Evolutionary conservation across 2,329 filamentous ascomycete genomes (phyloP), one percentile per base, ranked within the genome.

Genomic region (Microsporum canis): DNA sequence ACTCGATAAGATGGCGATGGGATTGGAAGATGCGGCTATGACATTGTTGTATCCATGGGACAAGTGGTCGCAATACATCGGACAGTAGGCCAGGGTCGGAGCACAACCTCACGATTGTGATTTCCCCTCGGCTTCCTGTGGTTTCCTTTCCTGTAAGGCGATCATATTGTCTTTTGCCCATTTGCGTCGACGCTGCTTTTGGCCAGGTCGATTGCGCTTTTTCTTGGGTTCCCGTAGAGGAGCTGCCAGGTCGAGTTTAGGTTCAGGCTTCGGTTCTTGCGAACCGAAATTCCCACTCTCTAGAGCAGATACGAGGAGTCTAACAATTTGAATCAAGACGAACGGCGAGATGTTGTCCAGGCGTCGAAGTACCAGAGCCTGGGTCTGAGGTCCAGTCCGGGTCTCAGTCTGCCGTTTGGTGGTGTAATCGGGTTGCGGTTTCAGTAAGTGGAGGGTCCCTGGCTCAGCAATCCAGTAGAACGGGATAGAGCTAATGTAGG

Each of bases 291-390:
- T 55, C 49, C 49, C 31, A 34, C 29, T 34, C 31, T 55, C 49
- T 33, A 55, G 49, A 34, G 49, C 49, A 55, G 49, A 34, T 34
- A 34, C 49, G 49, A 58, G 56, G 56, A 41, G 56, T 33, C 33
- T n/a, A 23, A 29, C 31, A 27, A 58, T 41, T 41, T 41, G 36
- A 58, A 45, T 33, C 56, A 58, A 29, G 33, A 41, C 34, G 31
- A 63, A 59, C 43, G 62, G 65, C 14, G 65, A 64, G 51, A 67
- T 60, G 51, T 65, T 65, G 36, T 64, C 66, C 62, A 63, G 62
- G 38, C 62, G 65, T 27, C 61, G 63, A 51, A 61, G 59, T 59
- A 66, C 65, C n/a, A 66, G 62, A 57, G 65, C 66, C 61, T 61
- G 63, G 41, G 61, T 41, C 59, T 63, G 64, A 53, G 63, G 31